Percentiles rank a stretch among this genome's conserved stretches.
Evolutionary conservation across 176 grass and related monocot species (phyloP).

Genomic region (Areca catechu): DNA sequence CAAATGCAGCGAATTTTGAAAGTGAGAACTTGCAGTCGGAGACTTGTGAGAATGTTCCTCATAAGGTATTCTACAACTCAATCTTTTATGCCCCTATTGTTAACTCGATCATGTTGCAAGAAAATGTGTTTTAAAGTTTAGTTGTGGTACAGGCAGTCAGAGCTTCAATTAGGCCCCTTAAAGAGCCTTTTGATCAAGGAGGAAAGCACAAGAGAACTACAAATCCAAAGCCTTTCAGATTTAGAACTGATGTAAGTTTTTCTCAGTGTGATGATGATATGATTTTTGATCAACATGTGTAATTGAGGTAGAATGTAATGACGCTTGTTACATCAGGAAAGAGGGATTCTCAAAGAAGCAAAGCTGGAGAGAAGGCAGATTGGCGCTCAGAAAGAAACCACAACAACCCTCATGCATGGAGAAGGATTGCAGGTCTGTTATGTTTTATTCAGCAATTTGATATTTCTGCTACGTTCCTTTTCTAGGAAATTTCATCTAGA

Average conservation of each 20-base stretch:
- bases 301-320: background rate
- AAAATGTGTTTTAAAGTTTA: constrained; percentile 13
- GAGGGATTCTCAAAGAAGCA: constrained; percentile 74
- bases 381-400: constrained; percentile 25
- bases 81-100: constrained; percentile 3
- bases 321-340: constrained; percentile 29
- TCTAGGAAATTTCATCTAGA: too few species aligned
- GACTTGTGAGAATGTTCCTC: constrained; percentile 43
- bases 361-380: constrained; percentile 47
- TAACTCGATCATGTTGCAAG: background rate
- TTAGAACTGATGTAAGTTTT: constrained; percentile 79
- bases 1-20: background rate
- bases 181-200: constrained; percentile 22
- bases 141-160: constrained; percentile 32
- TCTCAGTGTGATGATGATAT: background rate
- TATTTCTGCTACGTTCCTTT: too few species aligned
- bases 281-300: background rate
- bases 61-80: constrained; percentile 40
- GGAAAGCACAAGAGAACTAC: constrained; percentile 69
- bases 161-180: constrained; percentile 28
- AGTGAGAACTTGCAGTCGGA: constrained; percentile 24
- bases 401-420: background rate
- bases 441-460: background rate
- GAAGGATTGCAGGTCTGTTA: constrained; percentile 8
- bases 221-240: constrained; percentile 73